Conservation (phyloP, 192 early-diverging fungal genomes). For the Coemansia sp. region DNA sequence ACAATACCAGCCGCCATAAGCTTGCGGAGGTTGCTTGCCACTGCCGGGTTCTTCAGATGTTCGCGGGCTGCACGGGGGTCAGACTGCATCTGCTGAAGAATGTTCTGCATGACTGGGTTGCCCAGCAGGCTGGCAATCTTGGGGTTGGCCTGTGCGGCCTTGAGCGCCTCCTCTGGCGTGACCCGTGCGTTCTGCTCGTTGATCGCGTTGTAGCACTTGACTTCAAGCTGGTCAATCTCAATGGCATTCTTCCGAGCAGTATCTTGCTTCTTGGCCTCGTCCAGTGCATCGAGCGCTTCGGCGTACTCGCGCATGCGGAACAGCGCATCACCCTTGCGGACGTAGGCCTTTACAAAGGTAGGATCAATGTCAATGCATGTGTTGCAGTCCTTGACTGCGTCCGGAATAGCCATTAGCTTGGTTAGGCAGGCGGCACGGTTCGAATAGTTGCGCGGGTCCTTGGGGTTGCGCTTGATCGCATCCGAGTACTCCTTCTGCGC, state of each 20-base stretch:
- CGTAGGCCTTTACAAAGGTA: constrained; percentile 90
- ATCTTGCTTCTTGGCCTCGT: constrained; percentile 76
- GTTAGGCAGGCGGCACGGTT: constrained; percentile 96
- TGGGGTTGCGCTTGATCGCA: constrained; percentile 93
- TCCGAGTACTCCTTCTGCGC: constrained; percentile 93
- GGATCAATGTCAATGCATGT: constrained; percentile 82
- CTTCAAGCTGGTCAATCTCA: constrained; percentile 81
- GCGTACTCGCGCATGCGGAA: constrained; percentile 86
- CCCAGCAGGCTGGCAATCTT: constrained; percentile 82
- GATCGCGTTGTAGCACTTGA: constrained; percentile 80
- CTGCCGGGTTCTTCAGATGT: constrained; percentile 92
- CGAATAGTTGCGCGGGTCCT: constrained; percentile 86
- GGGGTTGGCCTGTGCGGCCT: constrained; percentile 88
- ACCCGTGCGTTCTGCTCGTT: constrained; percentile 56
- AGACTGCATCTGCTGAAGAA: constrained; percentile 95
- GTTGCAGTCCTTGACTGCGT: constrained; percentile 95
- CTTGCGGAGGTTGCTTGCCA: constrained; percentile 93
- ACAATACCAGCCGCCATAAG: constrained; percentile 88
- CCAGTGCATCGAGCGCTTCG: constrained; percentile 78
- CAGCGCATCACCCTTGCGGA: constrained; percentile 90
- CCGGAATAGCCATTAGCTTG: constrained; percentile 90
- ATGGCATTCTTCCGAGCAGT: constrained; percentile 76
- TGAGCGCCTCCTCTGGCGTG: constrained; percentile 73
- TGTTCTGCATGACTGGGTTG: constrained; percentile 96
- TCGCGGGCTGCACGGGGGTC: constrained; percentile 90